Percentiles rank a stretch among this genome's conserved stretches.
Evolutionary conservation across 495 filamentous ascomycete genomes (phyloP).

Genomic region (Mytilinidion resinicola): DNA sequence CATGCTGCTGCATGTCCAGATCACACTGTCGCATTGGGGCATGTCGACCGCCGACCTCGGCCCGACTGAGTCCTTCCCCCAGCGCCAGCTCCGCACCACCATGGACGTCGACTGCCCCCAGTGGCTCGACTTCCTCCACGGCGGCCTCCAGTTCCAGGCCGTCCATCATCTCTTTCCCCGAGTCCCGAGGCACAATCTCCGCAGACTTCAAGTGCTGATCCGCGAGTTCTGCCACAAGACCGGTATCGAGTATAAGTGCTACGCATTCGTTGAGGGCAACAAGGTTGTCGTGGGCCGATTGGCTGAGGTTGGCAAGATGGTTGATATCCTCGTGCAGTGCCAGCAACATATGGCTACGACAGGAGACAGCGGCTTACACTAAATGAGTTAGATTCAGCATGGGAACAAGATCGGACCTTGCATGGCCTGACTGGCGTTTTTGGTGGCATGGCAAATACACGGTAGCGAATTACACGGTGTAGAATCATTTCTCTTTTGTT

Average conservation of each 20-base stretch:
- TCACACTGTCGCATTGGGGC: slow-evolving; percentile 48
- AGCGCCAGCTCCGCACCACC: slow-evolving; percentile 45
- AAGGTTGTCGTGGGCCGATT: slow-evolving; percentile 36
- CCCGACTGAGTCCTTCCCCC: slow-evolving; percentile 43
- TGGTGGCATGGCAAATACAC: too few relatives aligned
- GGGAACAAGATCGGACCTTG: too few relatives aligned
- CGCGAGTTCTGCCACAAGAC: slow-evolving; percentile 42
- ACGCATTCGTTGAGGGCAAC: slow-evolving; percentile 43
- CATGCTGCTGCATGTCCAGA: slow-evolving; percentile 47
- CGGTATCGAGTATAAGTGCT: slow-evolving; percentile 39
- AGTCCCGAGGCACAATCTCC: slow-evolving; percentile 43
- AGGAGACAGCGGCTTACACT: slow-evolving; percentile 31
- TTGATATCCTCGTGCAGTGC: slow-evolving; percentile 38
- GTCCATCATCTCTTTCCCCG: slow-evolving; percentile 46
- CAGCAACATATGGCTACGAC: slow-evolving; percentile 42
- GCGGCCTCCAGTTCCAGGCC: slow-evolving; percentile 46
- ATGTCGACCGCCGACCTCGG: slow-evolving; percentile 46
- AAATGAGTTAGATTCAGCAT: not conserved
- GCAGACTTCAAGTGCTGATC: slow-evolving; percentile 39
- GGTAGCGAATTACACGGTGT: too few relatives aligned
- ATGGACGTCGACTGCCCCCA: slow-evolving; percentile 47
- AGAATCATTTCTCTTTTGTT: too few relatives aligned
- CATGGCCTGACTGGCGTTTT: too few relatives aligned
- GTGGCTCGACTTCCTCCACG: slow-evolving; percentile 46
- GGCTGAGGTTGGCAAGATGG: slow-evolving; percentile 40